Percentiles rank a stretch among this genome's conserved stretches.
phyloP scores from a whole-genome alignment of 2,329 filamentous ascomycete genomes.

The Alternaria infectoria region DNA sequence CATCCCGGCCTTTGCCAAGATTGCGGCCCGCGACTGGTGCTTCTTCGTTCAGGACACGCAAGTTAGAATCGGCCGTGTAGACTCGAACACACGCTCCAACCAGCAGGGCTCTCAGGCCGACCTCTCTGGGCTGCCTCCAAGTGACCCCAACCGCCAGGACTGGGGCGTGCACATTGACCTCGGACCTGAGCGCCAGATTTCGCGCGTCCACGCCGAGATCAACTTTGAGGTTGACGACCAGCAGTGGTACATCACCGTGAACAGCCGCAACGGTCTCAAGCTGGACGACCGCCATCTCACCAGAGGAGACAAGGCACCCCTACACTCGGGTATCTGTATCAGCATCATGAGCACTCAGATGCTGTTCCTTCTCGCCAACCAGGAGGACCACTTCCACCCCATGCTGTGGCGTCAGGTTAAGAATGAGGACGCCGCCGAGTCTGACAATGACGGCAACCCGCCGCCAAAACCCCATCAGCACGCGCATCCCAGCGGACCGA shows the following conservation, averaged over 20 bases:
- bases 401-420: slow-evolving; percentile 69
- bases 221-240: slow-evolving; percentile 53
- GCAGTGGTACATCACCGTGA: slow-evolving; percentile 83
- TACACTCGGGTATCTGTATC: slow-evolving; percentile 88
- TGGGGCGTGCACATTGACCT: slow-evolving; percentile 82
- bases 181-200: slow-evolving; percentile 59
- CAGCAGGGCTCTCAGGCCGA: slow-evolving; percentile 37
- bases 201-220: slow-evolving; percentile 58
- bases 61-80: slow-evolving; percentile 73
- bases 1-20: slow-evolving; percentile 75
- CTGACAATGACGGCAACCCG: slow-evolving; percentile 47
- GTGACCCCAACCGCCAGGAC: slow-evolving; percentile 34
- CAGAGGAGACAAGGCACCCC: slow-evolving; percentile 67
- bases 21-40: slow-evolving; percentile 82
- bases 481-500: slow-evolving; percentile 42
- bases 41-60: slow-evolving; percentile 80
- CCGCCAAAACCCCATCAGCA: slow-evolving; percentile 41
- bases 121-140: slow-evolving; percentile 30
- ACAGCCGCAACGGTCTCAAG: slow-evolving; percentile 89
- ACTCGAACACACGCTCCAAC: slow-evolving; percentile 38
- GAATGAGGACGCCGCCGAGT: slow-evolving; percentile 45
- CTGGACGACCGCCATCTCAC: slow-evolving; percentile 77
- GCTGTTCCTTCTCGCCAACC: slow-evolving; percentile 94
- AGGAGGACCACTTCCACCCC: slow-evolving; percentile 71
- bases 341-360: slow-evolving; percentile 94